These are phyloP conservation scores for Flaveria floridana DNA, from an alignment of 140 eudicot genomes.

Conservation along the genomic window DNA sequence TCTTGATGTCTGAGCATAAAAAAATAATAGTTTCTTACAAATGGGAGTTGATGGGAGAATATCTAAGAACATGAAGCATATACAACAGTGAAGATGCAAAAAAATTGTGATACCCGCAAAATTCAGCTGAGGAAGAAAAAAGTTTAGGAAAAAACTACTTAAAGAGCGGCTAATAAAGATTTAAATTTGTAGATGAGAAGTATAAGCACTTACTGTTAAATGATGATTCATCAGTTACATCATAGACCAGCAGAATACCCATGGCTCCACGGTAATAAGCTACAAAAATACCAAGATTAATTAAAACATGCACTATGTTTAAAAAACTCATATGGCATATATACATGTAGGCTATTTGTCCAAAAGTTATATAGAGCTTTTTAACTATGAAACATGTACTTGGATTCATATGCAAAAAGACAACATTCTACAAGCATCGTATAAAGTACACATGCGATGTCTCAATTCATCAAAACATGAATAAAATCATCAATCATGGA, in stretches of 20 bases:
- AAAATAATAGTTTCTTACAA: conserved; percentile 11
- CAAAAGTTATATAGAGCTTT: not conserved
- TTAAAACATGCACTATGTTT: not conserved
- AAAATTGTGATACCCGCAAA: conserved; percentile 5
- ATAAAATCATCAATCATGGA: conserved; percentile 11
- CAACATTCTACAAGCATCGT: conserved; percentile 6
- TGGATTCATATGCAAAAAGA: conserved; percentile 15
- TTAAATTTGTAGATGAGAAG: conserved; percentile 11
- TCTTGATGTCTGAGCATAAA: conserved; percentile 54
- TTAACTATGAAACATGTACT: not conserved
- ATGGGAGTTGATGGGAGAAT: not conserved
- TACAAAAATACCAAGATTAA: conserved; percentile 33
- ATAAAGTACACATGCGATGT: conserved; percentile 20
- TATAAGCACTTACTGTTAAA: conserved; percentile 62
- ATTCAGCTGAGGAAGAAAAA: conserved; percentile 8
- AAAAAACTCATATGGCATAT: not conserved
- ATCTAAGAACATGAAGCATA: conserved; percentile 1
- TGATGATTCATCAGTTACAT: conserved; percentile 82
- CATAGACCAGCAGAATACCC: conserved; percentile 91
- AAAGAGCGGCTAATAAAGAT: not conserved
- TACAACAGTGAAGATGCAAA: not conserved
- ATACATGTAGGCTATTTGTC: not conserved
- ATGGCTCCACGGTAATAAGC: conserved; percentile 93
- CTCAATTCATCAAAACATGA: conserved; percentile 7
- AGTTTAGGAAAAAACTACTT: conserved; percentile 1